phyloP scores from a whole-genome alignment of 345 rosid genomes.

The Aurinia saxatilis region DNA sequence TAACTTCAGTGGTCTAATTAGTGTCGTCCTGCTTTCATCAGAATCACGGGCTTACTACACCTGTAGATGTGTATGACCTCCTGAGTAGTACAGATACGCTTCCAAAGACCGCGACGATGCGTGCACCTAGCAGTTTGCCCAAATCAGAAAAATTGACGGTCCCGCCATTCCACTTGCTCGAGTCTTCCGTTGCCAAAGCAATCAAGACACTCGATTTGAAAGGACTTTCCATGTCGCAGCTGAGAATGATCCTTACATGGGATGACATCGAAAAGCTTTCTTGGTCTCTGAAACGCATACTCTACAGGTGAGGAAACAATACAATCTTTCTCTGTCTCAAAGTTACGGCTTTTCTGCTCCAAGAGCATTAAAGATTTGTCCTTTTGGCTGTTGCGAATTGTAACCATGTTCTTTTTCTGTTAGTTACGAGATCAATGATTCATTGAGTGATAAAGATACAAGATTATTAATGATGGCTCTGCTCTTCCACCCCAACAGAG shows the following conservation, averaged over 20 bases:
- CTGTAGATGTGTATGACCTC: slow-evolving; percentile 49
- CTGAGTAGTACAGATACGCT: slow-evolving; percentile 34
- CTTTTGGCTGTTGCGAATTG: neutral
- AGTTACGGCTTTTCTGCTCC: neutral
- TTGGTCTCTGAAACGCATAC: slow-evolving; percentile 37
- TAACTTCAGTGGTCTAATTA: neutral
- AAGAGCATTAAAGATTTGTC: slow-evolving; percentile 3
- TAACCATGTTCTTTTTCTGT: neutral
- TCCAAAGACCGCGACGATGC: slow-evolving; percentile 2
- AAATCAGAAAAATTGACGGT: slow-evolving; percentile 34
- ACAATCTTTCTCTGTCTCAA: neutral
- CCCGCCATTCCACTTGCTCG: slow-evolving; percentile 20
- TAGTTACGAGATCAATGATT: slow-evolving; percentile 56
- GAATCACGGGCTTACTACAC: slow-evolving; percentile 42
- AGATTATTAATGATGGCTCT: slow-evolving; percentile 43
- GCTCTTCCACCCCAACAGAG: slow-evolving; percentile 65
- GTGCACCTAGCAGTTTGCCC: neutral
- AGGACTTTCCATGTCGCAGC: slow-evolving; percentile 30
- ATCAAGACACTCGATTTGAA: slow-evolving; percentile 26
- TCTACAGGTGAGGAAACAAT: slow-evolving; percentile 53
- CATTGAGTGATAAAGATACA: slow-evolving; percentile 47
- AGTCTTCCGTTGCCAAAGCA: slow-evolving; percentile 27
- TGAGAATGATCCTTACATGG: slow-evolving; percentile 32
- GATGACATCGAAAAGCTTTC: slow-evolving; percentile 49
- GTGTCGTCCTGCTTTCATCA: slow-evolving; percentile 19